Conservation (phyloP, 2,329 filamentous ascomycete species). For the Ambrosiella xylebori region DNA sequence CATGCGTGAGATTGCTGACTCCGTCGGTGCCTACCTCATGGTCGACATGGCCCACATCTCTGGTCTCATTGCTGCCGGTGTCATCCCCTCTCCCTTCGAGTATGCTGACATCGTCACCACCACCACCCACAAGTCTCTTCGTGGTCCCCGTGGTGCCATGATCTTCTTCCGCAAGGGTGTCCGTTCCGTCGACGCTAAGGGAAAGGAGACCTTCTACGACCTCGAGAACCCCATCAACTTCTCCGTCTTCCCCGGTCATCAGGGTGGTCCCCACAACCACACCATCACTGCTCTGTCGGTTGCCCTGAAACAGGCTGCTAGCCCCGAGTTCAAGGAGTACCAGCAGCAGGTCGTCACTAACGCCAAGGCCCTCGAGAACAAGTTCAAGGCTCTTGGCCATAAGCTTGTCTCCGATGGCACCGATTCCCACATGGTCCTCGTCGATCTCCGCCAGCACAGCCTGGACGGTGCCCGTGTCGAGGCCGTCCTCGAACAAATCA, state of each 20-base stretch:
- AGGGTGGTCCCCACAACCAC: conserved; percentile 98
- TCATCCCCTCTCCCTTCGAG: conserved; percentile 84
- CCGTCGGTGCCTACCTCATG: conserved; percentile 82
- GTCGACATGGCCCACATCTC: conserved; percentile 99
- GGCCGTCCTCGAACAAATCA: conserved; percentile 90
- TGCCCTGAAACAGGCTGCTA: conserved; percentile 83
- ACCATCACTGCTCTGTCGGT: conserved; percentile 95
- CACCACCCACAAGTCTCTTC: conserved; percentile 97
- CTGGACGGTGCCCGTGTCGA: conserved; percentile 93
- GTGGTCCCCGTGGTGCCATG: conserved; percentile 95
- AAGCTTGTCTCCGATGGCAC: conserved; percentile 91
- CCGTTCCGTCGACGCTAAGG: conserved; percentile 77
- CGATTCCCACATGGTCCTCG: conserved; percentile 91
- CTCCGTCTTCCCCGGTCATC: conserved; percentile 97
- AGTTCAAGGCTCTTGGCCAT: conserved; percentile 75
- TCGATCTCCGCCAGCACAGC: conserved; percentile 74
- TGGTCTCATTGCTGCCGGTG: conserved; percentile 78
- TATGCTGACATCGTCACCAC: conserved; percentile 95
- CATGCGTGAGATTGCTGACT: conserved; percentile 92
- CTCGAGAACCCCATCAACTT: conserved; percentile 95
- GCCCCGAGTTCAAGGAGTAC: conserved; percentile 82
- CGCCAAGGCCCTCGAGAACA: conserved; percentile 74
- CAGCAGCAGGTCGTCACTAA: conserved; percentile 86
- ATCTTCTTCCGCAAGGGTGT: conserved; percentile 99
- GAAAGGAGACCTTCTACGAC: conserved; percentile 80